A percentile compares a stretch with the other conserved stretches of the same genome.
Conservation (phyloP, 345 rosid species). For the Ailanthus altissimus region DNA sequence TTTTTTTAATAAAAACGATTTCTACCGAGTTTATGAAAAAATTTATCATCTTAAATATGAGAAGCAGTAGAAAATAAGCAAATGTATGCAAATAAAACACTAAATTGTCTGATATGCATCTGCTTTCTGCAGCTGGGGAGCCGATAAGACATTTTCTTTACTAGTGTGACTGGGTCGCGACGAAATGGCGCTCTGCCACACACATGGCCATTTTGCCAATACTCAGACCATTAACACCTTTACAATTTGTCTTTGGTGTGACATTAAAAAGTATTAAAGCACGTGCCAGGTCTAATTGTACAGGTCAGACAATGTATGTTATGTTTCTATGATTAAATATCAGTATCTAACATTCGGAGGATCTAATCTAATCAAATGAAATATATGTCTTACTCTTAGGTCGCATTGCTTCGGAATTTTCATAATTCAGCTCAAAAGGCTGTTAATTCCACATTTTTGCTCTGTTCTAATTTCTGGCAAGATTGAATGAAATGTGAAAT, state of each 20-base stretch:
- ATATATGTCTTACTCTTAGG: neutral
- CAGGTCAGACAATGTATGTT: too few relatives aligned
- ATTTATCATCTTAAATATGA: too few relatives aligned
- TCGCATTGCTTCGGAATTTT: neutral
- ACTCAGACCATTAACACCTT: neutral
- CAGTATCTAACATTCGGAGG: neutral
- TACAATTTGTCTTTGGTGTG: neutral
- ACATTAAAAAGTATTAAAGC: too few relatives aligned
- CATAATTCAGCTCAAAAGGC: neutral
- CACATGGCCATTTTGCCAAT: neutral
- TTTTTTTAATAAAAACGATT: too few relatives aligned
- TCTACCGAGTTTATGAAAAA: too few relatives aligned
- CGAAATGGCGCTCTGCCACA: conserved; percentile 5
- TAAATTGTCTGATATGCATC: neutral
- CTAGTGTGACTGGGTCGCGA: neutral
- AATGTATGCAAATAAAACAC: too few relatives aligned
- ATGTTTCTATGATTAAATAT: too few relatives aligned
- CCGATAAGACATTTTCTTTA: neutral
- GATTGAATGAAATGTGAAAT: neutral
- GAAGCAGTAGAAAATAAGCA: too few relatives aligned
- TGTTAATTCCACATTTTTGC: too few relatives aligned
- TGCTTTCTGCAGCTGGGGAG: neutral
- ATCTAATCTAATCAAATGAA: neutral
- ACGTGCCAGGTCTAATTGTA: too few relatives aligned
- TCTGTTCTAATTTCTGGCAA: neutral